These are phyloP conservation scores for Vitis labrusca DNA, from an alignment of 164 flowering plant species.

Conservation along the genomic window DNA sequence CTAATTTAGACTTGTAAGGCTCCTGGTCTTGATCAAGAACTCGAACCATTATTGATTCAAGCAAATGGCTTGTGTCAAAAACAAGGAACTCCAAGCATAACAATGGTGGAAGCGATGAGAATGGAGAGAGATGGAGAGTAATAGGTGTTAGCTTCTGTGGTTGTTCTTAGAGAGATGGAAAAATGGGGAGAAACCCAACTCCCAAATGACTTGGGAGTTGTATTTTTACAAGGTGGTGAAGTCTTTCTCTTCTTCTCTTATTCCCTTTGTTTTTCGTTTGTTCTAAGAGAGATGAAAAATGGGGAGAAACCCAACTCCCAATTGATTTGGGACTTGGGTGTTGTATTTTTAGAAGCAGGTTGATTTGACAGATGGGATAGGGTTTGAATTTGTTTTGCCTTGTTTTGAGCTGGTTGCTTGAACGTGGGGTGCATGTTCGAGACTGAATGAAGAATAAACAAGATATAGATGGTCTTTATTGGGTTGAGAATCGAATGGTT, in stretches of 20 bases:
- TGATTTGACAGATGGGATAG: conserved; percentile 8
- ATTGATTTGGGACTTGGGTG: not conserved
- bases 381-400: conserved; percentile 1
- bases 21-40: conserved; percentile 45
- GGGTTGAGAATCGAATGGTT: conserved; percentile 12
- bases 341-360: not conserved
- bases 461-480: not conserved
- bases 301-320: not conserved
- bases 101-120: too few species aligned
- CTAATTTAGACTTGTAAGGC: conserved; percentile 28
- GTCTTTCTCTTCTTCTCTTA: too few species aligned
- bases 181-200: not conserved
- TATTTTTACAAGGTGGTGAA: not conserved
- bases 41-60: conserved; percentile 31
- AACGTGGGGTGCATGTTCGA: conserved; percentile 44
- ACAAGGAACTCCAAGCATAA: too few species aligned
- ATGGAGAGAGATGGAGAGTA: not conserved
- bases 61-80: too few species aligned
- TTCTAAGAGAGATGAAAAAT: not conserved
- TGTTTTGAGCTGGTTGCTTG: conserved; percentile 8
- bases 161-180: not conserved
- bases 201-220: not conserved
- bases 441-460: not conserved
- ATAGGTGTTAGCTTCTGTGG: not conserved
- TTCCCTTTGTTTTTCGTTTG: not conserved